Conservation (phyloP, 2,329 filamentous ascomycete genomes). For the Aspergillus chevalieri region DNA sequence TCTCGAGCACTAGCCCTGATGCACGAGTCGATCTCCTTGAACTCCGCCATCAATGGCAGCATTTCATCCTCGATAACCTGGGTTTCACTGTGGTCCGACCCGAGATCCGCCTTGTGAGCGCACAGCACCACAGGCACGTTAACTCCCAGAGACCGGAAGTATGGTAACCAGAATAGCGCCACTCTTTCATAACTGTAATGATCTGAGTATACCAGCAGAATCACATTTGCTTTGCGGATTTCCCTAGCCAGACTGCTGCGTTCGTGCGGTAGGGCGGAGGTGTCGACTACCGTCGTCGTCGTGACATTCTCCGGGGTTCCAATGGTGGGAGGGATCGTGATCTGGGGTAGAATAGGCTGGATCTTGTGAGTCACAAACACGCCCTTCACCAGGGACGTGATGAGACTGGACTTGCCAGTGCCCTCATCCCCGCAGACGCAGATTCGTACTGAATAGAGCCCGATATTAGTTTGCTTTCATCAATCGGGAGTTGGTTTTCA, state of each 20-base stretch:
- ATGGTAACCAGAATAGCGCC: constrained; percentile 96
- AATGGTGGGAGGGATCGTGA: constrained; percentile 88
- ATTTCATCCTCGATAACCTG: constrained; percentile 95
- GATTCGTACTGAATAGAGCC: constrained; percentile 62
- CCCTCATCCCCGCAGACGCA: constrained; percentile 96
- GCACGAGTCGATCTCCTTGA: constrained; percentile 97
- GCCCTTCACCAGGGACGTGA: constrained; percentile 93
- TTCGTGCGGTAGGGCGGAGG: constrained; percentile 89
- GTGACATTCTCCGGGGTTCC: constrained; percentile 95
- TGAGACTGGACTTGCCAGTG: constrained; percentile 88
- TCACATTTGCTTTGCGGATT: constrained; percentile 94
- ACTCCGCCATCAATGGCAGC: constrained; percentile 96
- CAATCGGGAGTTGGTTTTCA: neutral
- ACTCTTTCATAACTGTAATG: constrained; percentile 99
- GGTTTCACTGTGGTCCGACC: constrained; percentile 65
- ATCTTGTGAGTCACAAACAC: constrained; percentile 95
- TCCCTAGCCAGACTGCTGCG: constrained; percentile 84
- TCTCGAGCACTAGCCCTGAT: constrained; percentile 90
- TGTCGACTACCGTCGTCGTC: constrained; percentile 88
- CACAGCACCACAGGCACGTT: constrained; percentile 96
- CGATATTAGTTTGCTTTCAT: constrained; percentile 1
- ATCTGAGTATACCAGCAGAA: constrained; percentile 92
- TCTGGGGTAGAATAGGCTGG: constrained; percentile 85
- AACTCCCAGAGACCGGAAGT: constrained; percentile 95
- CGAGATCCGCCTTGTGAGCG: constrained; percentile 93